Evolutionary conservation across 495 filamentous ascomycete species (phyloP), one percentile per base, ranked within the genome.

Genomic region (Hyaloscypha bicolor): DNA sequence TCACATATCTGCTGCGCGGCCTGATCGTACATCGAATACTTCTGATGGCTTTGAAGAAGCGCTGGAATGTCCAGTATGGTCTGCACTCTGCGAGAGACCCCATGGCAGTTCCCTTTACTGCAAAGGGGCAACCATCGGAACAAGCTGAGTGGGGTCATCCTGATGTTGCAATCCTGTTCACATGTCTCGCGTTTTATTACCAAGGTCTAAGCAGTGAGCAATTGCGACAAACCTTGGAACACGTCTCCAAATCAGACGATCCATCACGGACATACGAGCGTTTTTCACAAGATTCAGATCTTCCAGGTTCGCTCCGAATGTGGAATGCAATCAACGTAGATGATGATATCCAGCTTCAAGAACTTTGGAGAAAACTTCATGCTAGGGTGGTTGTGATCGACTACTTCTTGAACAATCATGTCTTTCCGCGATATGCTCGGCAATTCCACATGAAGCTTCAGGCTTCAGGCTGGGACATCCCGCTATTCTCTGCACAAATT

Each of bases 401-500:
- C 63, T 80, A 82, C 69, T 87, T 79, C 62, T 48, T 86, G 39
- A 85, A 85, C 68, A 77, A 80, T 52, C 83, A 85, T 61, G 83
- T 86, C 9, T 87, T 87, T 53, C 84, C 84, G 0, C 60, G 45
- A 9, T 79, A 87, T 60, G 82, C 82, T 0, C 83, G 80, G 62
- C 80, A 85, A 63, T 87, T 86, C 64, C 68, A 77, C n/a, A 69
- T 76, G 21, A 87, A 86, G 69, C 65, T 87, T 14, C 81, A 84
- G 62, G 79, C 82, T 3, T 83, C 77, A 30, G 79, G 83, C 0
- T 87, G 83, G 85, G 85, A 87, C 65, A 75, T 86, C 21, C 81
- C 83, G 0, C 64, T 82, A 4, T 73, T 63, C 62, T 69, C 72
- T 22, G 62, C 30, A 56, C 55, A 14, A 21, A 60, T 0, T 52